These are phyloP conservation scores for Rhododendron kiyosumense DNA, from an alignment of 148 eudicot species.

Conservation along the genomic window DNA sequence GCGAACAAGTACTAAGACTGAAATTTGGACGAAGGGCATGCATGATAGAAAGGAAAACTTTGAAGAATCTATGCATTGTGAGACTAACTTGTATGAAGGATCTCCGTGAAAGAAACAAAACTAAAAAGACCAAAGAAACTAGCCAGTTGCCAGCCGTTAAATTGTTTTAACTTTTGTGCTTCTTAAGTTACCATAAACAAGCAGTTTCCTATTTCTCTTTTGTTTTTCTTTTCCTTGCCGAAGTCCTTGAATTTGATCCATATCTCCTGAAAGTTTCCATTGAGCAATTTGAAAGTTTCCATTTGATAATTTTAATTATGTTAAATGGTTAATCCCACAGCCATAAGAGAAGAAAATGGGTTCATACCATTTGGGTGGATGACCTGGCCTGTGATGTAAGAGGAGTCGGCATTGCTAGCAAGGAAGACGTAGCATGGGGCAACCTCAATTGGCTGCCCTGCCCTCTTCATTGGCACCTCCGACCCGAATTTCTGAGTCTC, in stretches of 20 bases:
- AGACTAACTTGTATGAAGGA: background rate
- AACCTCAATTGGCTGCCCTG: constrained; percentile 71
- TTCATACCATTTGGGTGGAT: constrained; percentile 69
- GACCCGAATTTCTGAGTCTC: constrained; percentile 46
- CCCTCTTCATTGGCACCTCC: constrained; percentile 75
- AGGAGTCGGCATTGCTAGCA: constrained; percentile 61
- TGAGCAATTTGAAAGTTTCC: background rate
- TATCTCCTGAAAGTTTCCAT: background rate
- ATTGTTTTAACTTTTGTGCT: too few species aligned
- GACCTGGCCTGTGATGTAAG: constrained; percentile 72
- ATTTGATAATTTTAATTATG: background rate
- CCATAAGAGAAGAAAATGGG: background rate
- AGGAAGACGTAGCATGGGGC: constrained; percentile 76
- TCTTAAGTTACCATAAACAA: background rate
- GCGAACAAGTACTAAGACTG: background rate
- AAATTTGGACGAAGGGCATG: background rate
- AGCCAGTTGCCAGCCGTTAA: background rate
- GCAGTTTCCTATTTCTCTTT: background rate
- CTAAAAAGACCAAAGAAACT: background rate
- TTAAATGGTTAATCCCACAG: background rate
- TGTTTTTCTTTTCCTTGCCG: background rate
- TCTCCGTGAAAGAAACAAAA: background rate
- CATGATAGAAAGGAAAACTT: background rate
- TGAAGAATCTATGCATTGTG: background rate
- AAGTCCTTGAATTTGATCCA: background rate